Evolutionary conservation across 805 yeast genomes (phyloP).

Genomic region (Peterozyma xylosa): DNA sequence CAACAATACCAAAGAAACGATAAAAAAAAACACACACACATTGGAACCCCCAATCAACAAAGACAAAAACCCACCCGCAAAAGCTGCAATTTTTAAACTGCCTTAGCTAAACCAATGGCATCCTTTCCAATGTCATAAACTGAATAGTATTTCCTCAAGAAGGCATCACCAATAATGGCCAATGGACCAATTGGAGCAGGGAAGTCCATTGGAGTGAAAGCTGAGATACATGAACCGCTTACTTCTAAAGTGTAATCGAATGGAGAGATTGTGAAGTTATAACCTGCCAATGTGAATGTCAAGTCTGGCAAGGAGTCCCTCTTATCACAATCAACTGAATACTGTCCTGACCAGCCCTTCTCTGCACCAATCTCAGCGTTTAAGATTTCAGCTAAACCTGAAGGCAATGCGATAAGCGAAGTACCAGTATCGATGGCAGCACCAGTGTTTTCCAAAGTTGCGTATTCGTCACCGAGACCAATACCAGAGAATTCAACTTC

Average conservation of each 20-base stretch:
- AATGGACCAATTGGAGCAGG: constrained; percentile 96
- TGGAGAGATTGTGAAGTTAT: constrained; percentile 84
- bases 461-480: constrained; percentile 88
- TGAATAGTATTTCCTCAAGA: constrained; percentile 92
- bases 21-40: too few relatives aligned
- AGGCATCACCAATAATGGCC: constrained; percentile 95
- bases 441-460: constrained; percentile 75
- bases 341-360: constrained; percentile 97
- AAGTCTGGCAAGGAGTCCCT: constrained; percentile 86
- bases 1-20: too few relatives aligned
- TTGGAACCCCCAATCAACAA: too few relatives aligned
- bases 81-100: constrained; percentile 31
- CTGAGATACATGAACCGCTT: constrained; percentile 92
- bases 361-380: constrained; percentile 95
- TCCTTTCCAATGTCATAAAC: constrained; percentile 84
- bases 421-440: constrained; percentile 99
- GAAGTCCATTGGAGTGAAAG: constrained; percentile 95
- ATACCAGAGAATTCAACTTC: constrained; percentile 91
- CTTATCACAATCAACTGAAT: constrained; percentile 80
- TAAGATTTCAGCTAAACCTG: constrained; percentile 90
- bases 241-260: constrained; percentile 92
- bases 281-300: constrained; percentile 83
- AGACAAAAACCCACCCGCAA: too few relatives aligned
- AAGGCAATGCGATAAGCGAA: constrained; percentile 89
- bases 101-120: constrained; percentile 90